Conservation (phyloP, 2,329 filamentous ascomycete genomes). For the Verticillium longisporum region DNA sequence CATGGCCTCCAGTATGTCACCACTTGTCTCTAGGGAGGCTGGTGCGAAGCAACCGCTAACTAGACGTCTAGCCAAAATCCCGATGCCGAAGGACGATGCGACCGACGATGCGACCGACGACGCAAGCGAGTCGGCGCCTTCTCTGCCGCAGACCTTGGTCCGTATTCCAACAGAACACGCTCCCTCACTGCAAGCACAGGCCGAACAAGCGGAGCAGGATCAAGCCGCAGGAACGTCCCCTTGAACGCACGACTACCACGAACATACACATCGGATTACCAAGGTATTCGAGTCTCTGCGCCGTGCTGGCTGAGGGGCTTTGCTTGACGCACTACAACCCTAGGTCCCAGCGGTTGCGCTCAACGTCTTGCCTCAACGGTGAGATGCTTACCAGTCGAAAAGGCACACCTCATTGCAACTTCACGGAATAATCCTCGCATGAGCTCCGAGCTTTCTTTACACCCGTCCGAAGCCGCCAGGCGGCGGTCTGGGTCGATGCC, state of each 20-base stretch:
- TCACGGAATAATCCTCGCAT: no score
- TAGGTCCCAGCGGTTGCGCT: no score
- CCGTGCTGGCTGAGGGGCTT: no score
- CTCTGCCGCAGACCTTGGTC: slow-evolving; percentile 74
- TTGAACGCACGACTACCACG: not conserved
- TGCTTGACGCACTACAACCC: no score
- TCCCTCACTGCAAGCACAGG: slow-evolving; percentile 54
- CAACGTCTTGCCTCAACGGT: no score
- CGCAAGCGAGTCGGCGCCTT: slow-evolving; percentile 16
- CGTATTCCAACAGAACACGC: slow-evolving; percentile 78
- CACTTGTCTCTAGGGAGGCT: not conserved
- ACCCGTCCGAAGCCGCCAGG: not conserved
- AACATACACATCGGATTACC: not conserved
- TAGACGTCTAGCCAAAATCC: slow-evolving; percentile 57
- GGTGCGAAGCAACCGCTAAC: not conserved
- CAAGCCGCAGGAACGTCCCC: slow-evolving; percentile 20
- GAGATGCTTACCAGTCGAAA: no score
- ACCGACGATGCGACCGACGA: slow-evolving; percentile 31
- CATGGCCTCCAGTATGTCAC: slow-evolving; percentile 70
- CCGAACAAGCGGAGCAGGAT: slow-evolving; percentile 41
- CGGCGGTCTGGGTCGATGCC: not conserved
- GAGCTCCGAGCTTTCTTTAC: no score
- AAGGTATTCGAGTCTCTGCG: not conserved
- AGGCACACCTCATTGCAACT: no score
- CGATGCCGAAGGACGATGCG: slow-evolving; percentile 53